These are phyloP conservation scores for Kwoniella botswanensis DNA, from an alignment of 768 basidiomycete species.

Conservation along the genomic window DNA sequence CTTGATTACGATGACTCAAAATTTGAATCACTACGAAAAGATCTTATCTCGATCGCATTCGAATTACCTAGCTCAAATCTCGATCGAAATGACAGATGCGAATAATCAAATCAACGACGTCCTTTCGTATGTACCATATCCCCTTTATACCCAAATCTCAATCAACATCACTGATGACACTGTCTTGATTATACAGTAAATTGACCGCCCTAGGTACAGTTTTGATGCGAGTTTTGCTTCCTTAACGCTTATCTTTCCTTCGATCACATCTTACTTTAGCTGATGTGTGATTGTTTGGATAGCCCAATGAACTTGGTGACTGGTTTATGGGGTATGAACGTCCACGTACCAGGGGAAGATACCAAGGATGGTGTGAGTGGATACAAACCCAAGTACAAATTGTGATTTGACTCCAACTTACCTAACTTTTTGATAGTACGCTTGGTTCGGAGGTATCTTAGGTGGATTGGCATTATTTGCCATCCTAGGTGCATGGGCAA, in stretches of 20 bases:
- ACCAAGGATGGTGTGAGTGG: constrained; percentile 55
- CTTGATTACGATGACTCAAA: constrained; percentile 99
- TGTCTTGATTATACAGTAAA: constrained; percentile 61
- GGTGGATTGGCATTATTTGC: constrained; percentile 80
- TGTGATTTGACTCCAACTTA: neutral
- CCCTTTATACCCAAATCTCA: neutral
- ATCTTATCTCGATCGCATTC: constrained; percentile 98
- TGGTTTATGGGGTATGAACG: constrained; percentile 99
- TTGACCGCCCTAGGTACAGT: constrained; percentile 96
- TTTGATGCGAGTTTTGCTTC: too few species aligned
- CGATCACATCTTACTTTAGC: too few species aligned
- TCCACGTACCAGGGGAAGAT: constrained; percentile 77
- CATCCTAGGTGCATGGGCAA: constrained; percentile 65
- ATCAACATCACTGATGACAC: neutral
- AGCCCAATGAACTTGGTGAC: constrained; percentile 78
- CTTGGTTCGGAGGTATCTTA: constrained; percentile 89
- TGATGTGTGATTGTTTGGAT: too few species aligned
- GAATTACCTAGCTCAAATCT: constrained; percentile 98
- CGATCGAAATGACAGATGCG: constrained; percentile 99
- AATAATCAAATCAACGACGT: constrained; percentile 99
- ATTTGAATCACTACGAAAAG: constrained; percentile 99
- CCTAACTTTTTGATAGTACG: constrained; percentile 57
- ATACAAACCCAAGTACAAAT: neutral
- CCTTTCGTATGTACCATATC: constrained; percentile 63
- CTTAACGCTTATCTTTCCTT: too few species aligned